A percentile compares a stretch with the other conserved stretches of the same genome.
phyloP scores from a whole-genome alignment of 176 grass and related monocot genomes.

The Carex kokanica region DNA sequence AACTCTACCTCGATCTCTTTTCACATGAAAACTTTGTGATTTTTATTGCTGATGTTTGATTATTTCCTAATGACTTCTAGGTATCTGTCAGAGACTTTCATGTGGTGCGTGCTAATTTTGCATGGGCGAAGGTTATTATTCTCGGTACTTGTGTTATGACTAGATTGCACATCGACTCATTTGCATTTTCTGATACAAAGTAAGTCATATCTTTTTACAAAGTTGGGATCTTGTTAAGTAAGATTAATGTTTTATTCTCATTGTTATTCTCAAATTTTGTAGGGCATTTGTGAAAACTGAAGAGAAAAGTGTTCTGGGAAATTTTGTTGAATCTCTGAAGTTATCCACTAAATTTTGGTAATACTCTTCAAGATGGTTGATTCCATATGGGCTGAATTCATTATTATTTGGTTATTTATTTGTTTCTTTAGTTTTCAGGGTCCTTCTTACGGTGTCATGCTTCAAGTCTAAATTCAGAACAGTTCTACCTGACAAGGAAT shows the following conservation, averaged over 20 bases:
- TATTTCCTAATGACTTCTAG: constrained; percentile 30
- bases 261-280: constrained; percentile 23
- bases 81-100: constrained; percentile 71
- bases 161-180: constrained; percentile 53
- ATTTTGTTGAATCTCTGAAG: constrained; percentile 64
- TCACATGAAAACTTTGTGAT: neutral
- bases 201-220: constrained; percentile 27
- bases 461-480: constrained; percentile 75
- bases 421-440: constrained; percentile 48
- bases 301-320: constrained; percentile 39
- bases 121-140: constrained; percentile 48
- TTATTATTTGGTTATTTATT: constrained; percentile 12
- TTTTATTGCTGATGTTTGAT: constrained; percentile 7
- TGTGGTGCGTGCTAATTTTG: constrained; percentile 40
- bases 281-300: constrained; percentile 44
- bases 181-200: constrained; percentile 62
- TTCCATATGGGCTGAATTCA: constrained; percentile 20
- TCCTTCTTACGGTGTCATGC: constrained; percentile 64
- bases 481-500: constrained; percentile 59
- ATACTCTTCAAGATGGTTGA: constrained; percentile 20
- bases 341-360: constrained; percentile 83
- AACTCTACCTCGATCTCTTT: constrained; percentile 20
- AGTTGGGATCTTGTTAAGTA: constrained; percentile 21
- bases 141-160: constrained; percentile 73
- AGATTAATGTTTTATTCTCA: neutral